Percentiles rank a stretch among this genome's conserved stretches.
phyloP scores from a whole-genome alignment of 768 basidiomycete species.

The Phlebiopsis flavidoalba region DNA sequence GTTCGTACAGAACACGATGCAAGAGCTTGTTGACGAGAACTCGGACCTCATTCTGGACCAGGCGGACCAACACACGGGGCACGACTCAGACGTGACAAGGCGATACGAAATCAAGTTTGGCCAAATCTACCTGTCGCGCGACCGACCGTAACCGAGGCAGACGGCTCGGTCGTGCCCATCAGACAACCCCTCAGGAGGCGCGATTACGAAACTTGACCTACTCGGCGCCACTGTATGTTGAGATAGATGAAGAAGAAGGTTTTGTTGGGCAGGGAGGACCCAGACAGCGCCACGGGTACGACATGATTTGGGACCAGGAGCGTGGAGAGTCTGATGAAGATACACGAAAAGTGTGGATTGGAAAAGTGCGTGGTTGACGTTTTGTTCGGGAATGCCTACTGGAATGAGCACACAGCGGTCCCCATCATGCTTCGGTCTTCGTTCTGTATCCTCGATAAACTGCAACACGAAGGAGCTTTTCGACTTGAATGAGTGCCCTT shows the following conservation, averaged over 20 bases:
- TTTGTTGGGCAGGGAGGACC: constrained; percentile 74
- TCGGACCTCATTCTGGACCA: constrained; percentile 95
- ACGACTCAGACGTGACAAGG: constrained; percentile 71
- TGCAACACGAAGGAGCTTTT: constrained; percentile 79
- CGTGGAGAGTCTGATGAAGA: constrained; percentile 60
- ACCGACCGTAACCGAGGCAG: constrained; percentile 91
- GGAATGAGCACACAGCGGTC: constrained; percentile 49
- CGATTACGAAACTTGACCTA: constrained; percentile 93
- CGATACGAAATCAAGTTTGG: constrained; percentile 97
- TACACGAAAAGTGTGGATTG: constrained; percentile 86
- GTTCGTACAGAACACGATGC: constrained; percentile 99
- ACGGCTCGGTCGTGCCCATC: constrained; percentile 89
- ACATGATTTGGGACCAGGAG: constrained; percentile 72
- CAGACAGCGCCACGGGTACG: constrained; percentile 75
- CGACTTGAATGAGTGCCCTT: constrained; percentile 96
- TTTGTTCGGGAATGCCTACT: background rate
- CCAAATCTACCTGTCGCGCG: constrained; percentile 94
- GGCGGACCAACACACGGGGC: constrained; percentile 92
- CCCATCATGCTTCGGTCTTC: constrained; percentile 97
- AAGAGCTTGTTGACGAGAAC: constrained; percentile 97
- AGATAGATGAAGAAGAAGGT: constrained; percentile 94
- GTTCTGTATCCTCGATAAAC: constrained; percentile 84
- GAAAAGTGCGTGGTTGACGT: constrained; percentile 59
- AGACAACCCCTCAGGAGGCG: constrained; percentile 98
- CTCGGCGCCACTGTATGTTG: constrained; percentile 91